Evolutionary conservation across 2,329 filamentous ascomycete genomes (phyloP).

Genomic region (Colletotrichum musicola): DNA sequence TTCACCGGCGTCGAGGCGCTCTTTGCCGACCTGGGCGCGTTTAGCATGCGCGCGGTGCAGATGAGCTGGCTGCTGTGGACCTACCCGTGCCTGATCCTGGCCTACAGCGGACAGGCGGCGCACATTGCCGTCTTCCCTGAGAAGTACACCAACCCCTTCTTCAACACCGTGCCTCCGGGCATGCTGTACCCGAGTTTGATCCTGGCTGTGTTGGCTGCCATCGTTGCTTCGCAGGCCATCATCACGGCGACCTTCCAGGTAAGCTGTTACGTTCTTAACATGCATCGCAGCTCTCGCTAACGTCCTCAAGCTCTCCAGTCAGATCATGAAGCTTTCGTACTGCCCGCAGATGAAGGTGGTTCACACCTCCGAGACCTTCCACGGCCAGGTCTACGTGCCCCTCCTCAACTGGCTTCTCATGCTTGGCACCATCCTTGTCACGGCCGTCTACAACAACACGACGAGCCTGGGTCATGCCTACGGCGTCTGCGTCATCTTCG

Average conservation of each 20-base stretch:
- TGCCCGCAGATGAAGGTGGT: constrained; percentile 82
- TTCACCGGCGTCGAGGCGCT: constrained; percentile 86
- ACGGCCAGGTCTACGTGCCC: constrained; percentile 83
- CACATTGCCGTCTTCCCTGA: constrained; percentile 69
- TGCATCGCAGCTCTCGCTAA: not conserved
- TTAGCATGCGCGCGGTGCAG: constrained; percentile 77
- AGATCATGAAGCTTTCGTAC: constrained; percentile 79
- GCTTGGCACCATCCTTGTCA: constrained; percentile 80
- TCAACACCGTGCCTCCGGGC: constrained; percentile 75
- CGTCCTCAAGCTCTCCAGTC: constrained; percentile 60
- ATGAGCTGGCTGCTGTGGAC: constrained; percentile 78
- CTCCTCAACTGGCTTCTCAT: constrained; percentile 83
- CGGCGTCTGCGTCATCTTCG: constrained; percentile 83
- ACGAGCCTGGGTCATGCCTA: constrained; percentile 80
- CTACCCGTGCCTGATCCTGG: constrained; percentile 75
- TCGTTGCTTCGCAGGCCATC: constrained; percentile 84
- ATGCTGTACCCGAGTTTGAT: constrained; percentile 77
- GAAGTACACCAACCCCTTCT: constrained; percentile 80
- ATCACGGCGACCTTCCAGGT: constrained; percentile 81
- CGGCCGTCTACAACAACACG: constrained; percentile 80
- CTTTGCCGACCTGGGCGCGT: constrained; percentile 83
- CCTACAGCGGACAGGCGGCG: constrained; percentile 81
- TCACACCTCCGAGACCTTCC: constrained; percentile 77
- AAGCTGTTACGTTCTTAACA: constrained; percentile 20
- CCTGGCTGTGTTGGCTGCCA: constrained; percentile 76